Percentiles rank a stretch among this genome's conserved stretches.
Evolutionary conservation across 441 rosid genomes (phyloP).

Genomic region (Aquilaria agallochum): DNA sequence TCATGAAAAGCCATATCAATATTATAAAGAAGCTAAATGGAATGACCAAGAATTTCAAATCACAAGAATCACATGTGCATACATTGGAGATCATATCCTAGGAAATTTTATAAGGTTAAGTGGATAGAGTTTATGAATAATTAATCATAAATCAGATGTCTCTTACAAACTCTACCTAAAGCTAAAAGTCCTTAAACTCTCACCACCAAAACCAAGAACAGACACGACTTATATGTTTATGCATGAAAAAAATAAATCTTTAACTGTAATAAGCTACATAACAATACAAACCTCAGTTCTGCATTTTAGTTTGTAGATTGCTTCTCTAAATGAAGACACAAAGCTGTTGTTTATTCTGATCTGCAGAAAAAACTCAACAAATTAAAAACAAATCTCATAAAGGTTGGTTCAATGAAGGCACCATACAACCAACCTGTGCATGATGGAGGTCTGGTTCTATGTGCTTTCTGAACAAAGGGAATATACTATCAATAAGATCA

Average conservation of each 20-base stretch:
- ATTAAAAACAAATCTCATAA: slow-evolving; percentile 23
- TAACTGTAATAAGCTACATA: slow-evolving; percentile 9
- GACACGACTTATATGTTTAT: background rate
- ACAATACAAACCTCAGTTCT: slow-evolving; percentile 76
- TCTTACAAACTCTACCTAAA: background rate
- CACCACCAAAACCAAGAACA: too few relatives aligned
- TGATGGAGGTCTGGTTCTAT: slow-evolving; percentile 99
- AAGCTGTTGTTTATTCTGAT: slow-evolving; percentile 98
- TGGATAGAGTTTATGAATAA: slow-evolving; percentile 1
- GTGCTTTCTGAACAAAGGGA: slow-evolving; percentile 93
- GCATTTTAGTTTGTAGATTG: slow-evolving; percentile 97
- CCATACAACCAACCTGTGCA: slow-evolving; percentile 72
- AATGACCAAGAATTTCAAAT: slow-evolving; percentile 3
- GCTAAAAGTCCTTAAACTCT: background rate
- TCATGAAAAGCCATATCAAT: too few relatives aligned
- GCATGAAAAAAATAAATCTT: background rate
- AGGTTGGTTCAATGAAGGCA: background rate
- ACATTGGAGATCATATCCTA: too few relatives aligned
- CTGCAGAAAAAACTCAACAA: slow-evolving; percentile 50
- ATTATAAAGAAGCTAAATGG: background rate
- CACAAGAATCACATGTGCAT: too few relatives aligned
- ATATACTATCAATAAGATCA: slow-evolving; percentile 94
- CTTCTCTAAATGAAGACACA: slow-evolving; percentile 96
- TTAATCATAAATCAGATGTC: slow-evolving; percentile 1
- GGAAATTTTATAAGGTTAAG: slow-evolving; percentile 3